A percentile compares a stretch with the other conserved stretches of the same genome.
phyloP scores from a whole-genome alignment of 768 basidiomycete genomes.

The Boletus huronensis region DNA sequence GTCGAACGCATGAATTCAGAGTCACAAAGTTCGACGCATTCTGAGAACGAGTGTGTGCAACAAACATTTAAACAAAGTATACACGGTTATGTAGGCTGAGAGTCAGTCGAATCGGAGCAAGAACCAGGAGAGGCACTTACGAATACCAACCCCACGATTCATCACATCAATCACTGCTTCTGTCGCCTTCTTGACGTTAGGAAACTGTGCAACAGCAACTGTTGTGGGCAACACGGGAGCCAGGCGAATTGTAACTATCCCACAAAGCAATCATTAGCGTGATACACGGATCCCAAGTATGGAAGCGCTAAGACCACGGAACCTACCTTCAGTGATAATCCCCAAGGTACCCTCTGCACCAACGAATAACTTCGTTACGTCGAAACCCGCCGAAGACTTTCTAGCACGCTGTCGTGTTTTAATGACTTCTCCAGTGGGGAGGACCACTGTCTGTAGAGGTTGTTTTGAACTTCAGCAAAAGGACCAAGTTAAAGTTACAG shows the following conservation, averaged over 20 bases:
- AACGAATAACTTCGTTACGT: constrained; percentile 81
- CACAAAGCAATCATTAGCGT: not conserved
- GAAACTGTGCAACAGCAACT: constrained; percentile 81
- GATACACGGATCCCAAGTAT: not conserved
- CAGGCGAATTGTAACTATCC: constrained; percentile 70
- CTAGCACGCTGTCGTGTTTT: constrained; percentile 77
- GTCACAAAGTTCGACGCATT: constrained; percentile 85
- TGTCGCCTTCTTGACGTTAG: constrained; percentile 68
- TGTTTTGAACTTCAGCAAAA: not conserved
- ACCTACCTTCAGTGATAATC: constrained; percentile 78
- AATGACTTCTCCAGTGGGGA: constrained; percentile 86
- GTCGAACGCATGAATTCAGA: constrained; percentile 61
- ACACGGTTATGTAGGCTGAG: not conserved
- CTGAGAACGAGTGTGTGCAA: constrained; percentile 32
- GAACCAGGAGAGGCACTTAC: constrained; percentile 39
- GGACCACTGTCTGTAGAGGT: constrained; percentile 68
- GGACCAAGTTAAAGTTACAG: not conserved
- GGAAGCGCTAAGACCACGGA: not conserved
- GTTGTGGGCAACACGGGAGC: constrained; percentile 79
- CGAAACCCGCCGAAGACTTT: constrained; percentile 87
- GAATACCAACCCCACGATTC: constrained; percentile 70
- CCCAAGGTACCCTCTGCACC: constrained; percentile 83
- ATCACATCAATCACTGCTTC: constrained; percentile 72
- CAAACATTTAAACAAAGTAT: not conserved
- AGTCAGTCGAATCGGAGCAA: not conserved